These are phyloP conservation scores for Dacryopinax primogenitus DNA, from an alignment of 768 basidiomycete species.

Conservation along the genomic window DNA sequence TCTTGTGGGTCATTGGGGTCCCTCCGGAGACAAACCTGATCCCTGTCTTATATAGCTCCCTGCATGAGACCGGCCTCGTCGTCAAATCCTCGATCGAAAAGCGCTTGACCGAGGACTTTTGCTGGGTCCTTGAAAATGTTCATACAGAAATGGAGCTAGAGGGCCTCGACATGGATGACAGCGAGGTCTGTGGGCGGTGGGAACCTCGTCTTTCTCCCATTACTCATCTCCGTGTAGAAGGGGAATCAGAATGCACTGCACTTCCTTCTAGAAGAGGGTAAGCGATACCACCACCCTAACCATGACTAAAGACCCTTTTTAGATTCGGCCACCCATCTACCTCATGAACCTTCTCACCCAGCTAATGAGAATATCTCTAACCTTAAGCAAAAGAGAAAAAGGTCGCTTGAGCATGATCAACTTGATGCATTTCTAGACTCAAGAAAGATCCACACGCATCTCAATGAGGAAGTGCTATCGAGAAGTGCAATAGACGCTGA, in stretches of 20 bases:
- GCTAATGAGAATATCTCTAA: not conserved
- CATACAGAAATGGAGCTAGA: not conserved
- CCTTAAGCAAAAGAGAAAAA: not conserved
- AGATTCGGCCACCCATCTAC: not conserved
- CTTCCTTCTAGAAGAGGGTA: conserved; percentile 6
- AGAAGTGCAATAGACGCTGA: not conserved
- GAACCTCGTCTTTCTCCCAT: not conserved
- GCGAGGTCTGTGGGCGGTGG: not conserved
- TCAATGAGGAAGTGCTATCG: not conserved
- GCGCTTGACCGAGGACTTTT: not conserved
- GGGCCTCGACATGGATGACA: conserved; percentile 1
- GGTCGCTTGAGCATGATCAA: not conserved
- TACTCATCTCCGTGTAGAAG: not conserved
- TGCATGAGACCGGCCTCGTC: not conserved
- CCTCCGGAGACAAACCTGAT: no score
- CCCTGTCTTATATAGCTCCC: not conserved
- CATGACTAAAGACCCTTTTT: conserved; percentile 5
- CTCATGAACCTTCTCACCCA: not conserved
- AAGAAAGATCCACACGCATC: not conserved
- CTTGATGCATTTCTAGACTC: not conserved
- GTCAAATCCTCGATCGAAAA: conserved; percentile 5
- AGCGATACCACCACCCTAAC: not conserved
- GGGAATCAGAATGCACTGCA: not conserved
- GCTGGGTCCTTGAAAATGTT: conserved; percentile 1
- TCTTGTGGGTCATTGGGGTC: conserved; percentile 34